Evolutionary conservation across 2,329 filamentous ascomycete species (phyloP).

Genomic region (Aspergillus tubingensis): DNA sequence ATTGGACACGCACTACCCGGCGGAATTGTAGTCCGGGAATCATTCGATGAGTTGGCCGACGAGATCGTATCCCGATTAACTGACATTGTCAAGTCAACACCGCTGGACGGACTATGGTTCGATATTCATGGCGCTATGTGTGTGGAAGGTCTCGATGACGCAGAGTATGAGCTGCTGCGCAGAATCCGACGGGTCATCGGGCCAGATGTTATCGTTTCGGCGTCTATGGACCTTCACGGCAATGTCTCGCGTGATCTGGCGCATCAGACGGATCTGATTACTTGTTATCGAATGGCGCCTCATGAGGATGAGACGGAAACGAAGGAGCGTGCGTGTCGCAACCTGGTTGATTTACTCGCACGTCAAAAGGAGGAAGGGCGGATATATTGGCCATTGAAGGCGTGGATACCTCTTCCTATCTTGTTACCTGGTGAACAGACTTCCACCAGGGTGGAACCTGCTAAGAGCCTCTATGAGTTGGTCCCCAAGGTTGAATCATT

Average conservation of each 20-base stretch:
- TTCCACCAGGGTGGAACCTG: slow-evolving; percentile 56
- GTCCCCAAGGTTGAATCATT: slow-evolving; percentile 48
- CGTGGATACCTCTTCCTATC: slow-evolving; percentile 56
- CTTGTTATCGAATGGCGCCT: slow-evolving; percentile 57
- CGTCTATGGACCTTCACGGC: slow-evolving; percentile 59
- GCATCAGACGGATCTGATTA: slow-evolving; percentile 55
- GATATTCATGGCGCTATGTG: slow-evolving; percentile 61
- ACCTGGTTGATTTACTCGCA: slow-evolving; percentile 47
- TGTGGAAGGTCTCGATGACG: slow-evolving; percentile 53
- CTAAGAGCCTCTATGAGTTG: slow-evolving; percentile 53
- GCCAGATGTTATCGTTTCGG: slow-evolving; percentile 50
- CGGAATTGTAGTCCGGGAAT: slow-evolving; percentile 45
- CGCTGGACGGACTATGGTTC: slow-evolving; percentile 55
- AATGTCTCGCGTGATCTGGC: slow-evolving; percentile 55
- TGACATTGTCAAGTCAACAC: slow-evolving; percentile 34
- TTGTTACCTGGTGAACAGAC: slow-evolving; percentile 58
- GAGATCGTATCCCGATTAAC: slow-evolving; percentile 47
- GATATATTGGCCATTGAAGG: slow-evolving; percentile 48
- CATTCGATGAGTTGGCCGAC: slow-evolving; percentile 49
- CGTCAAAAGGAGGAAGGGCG: not conserved
- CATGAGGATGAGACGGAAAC: slow-evolving; percentile 56
- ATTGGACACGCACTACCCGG: slow-evolving; percentile 51
- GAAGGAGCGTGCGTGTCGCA: slow-evolving; percentile 54
- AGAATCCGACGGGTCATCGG: slow-evolving; percentile 52
- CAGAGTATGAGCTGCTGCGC: slow-evolving; percentile 51